Evolutionary conservation across 257 asterid species (phyloP), one percentile per base, ranked within the genome.

Genomic region (Solanum pinnatisectum): DNA sequence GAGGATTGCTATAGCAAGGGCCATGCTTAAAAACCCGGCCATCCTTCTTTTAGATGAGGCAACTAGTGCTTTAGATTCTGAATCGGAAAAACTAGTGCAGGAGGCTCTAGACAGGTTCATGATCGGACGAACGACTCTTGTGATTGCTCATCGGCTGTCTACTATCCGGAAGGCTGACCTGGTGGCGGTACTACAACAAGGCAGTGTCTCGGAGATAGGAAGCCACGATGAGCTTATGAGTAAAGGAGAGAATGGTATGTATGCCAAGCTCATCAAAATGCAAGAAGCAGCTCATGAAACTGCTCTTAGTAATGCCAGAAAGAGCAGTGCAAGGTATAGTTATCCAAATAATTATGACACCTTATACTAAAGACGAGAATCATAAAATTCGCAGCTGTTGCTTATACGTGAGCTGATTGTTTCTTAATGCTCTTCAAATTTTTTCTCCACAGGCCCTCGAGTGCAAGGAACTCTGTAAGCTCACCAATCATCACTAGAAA

Each of bases 261-360:
- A 95, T 59, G 95, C 98, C 18, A 96, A 94, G 90, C 98, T 96
- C 87, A 95, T 96, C 90, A 89, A 86, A 90, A 93, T 96, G 98
- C 99, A 96, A 90, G 99, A 96, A 93, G 94, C 98, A 0, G 98
- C 98, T 78, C 98, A 95, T 88, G 99, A 95, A 92, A 94, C 96
- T 8, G 94, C 98, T 27, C 86, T 93, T 72, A 94, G 49, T 88
- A 96, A 89, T 86, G 94, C 98, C 36, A 91, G 99, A 90, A 94
- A 93, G 91, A 96, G 98, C 65, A 96, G 99, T 77, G 99, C 99
- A 30, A 96, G 99, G 98, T 93, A 90, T 13, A 35, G 30, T 59
- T 65, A 27, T 8, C 44, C 14, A 72, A 3, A 33, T 72, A 33
- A 33, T 72, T 33, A 72, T 8, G 22, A 35, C 81, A 35, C 81